Conservation (phyloP, 2,329 filamentous ascomycete species). For the Phialophora tarda region DNA sequence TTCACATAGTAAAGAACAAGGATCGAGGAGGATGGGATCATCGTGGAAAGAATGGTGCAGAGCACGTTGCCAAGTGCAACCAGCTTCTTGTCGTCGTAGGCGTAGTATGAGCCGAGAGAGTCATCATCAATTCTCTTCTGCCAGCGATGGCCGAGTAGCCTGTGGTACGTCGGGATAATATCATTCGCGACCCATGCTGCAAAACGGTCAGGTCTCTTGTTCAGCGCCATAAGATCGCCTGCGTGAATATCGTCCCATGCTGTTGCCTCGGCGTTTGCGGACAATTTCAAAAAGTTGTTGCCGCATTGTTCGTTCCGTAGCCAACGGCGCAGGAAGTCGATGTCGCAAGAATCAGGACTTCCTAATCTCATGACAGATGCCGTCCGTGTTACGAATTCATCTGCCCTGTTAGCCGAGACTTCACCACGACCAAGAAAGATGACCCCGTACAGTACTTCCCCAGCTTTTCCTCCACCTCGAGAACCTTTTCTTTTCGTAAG, state of each 20-base stretch:
- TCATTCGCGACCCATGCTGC: slow-evolving; percentile 16
- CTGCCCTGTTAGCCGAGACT: not conserved
- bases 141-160: slow-evolving; percentile 16
- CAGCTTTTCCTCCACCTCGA: slow-evolving; percentile 13
- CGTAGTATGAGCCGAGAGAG: slow-evolving; percentile 3
- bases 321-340: slow-evolving; percentile 19
- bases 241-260: slow-evolving; percentile 11
- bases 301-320: slow-evolving; percentile 10
- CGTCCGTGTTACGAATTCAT: slow-evolving; percentile 9
- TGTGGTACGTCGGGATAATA: slow-evolving; percentile 8
- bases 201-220: slow-evolving; percentile 16
- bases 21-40: slow-evolving; percentile 18
- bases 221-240: slow-evolving; percentile 18
- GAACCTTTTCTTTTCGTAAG: slow-evolving; percentile 12
- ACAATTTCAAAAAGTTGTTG: slow-evolving; percentile 12
- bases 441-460: slow-evolving; percentile 12
- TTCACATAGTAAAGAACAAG: slow-evolving; percentile 19
- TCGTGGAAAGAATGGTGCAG: slow-evolving; percentile 19
- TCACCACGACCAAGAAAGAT: not conserved
- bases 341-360: slow-evolving; percentile 13
- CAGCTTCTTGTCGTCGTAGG: slow-evolving; percentile 15
- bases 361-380: slow-evolving; percentile 4
- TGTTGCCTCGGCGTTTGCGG: slow-evolving; percentile 1
- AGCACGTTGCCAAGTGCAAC: slow-evolving; percentile 10
- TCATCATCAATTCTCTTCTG: slow-evolving; percentile 11